Base-by-base conservation (phyloP, 2,329 filamentous ascomycete genomes). In the Hymenoscyphus fraxineus region DNA sequence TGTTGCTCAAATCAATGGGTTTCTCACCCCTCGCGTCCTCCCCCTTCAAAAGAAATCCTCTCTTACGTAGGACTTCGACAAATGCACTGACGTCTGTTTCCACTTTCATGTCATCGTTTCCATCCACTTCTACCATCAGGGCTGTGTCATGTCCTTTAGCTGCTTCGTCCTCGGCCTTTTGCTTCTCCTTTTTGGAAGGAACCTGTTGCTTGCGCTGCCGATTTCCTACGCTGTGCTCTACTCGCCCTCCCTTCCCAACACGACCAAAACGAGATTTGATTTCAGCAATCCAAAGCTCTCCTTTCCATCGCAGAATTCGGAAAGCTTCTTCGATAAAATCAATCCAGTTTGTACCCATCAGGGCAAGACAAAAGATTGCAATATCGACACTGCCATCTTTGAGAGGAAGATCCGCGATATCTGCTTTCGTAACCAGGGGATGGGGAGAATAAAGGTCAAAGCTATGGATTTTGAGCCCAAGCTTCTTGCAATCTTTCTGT, bases 281-380 rank as follows among this genome's bases (percentile, higher is more conserved):
- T 80, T 99, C 95, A 58, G 92, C 91, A 60, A 99, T 86, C 95
- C 95, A 99, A 62, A 97, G 87, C 81, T 99, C 95, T 70, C 95
- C 95, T 74, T 95, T 94, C 85, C 93, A 93, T 74, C 92, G 89
- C 67, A 99, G 84, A 60, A 98, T 83, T 62, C 95, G 88, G 81
- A 92, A 96, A 15, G 94, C 94, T 80, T 99, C 95, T 78, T 98
- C 95, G 73, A 99, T 85, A 76, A 99, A 98, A 72, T 92, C 88
- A 61, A 96, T 85, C 94, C 95, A 99, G 80, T 99, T 99, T 63
- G 95, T 99, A 74, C 95, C 95, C 95, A 99, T 99, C 65, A 99
- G 85, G 59, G 94, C 95, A 39, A 99, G 84, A 77, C 95, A 99
- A 81, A 98, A 98, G 70, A 99, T 88, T 59, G 91, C 91, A 5